Evolutionary conservation across 805 yeast species (phyloP), one percentile per base, ranked within the genome.

Genomic region (Lachancea fermentati): DNA sequence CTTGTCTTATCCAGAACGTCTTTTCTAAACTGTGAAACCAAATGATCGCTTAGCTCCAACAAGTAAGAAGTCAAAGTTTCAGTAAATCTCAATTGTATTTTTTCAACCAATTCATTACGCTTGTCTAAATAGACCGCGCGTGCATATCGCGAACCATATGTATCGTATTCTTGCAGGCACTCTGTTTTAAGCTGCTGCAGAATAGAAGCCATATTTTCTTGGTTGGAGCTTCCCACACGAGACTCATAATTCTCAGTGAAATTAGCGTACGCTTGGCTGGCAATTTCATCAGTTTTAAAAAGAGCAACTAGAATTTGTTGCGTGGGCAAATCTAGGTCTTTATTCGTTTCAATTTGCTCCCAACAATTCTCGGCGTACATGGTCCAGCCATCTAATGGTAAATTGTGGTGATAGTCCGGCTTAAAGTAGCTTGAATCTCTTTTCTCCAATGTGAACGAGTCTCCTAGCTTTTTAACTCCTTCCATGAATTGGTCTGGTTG

Each of bases 331-430:
- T 93, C 98, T 47, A 93, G 74, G 59, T 93, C 98, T 63, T 87
- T 89, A 65, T 93, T 93, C 46, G 74, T 72, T 60, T 87, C 95
- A 53, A 93, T 93, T 62, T 87, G 96, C 37, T 85, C 81, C 98
- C 98, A 93, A 49, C 95, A 81, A 55, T 81, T 84, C 40, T 79
- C 81, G 1, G 96, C 88, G 54, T 93, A 93, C 60, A 88, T 64
- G 3, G 91, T 75, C 97, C 98, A 93, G 17, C 97, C 97, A 63
- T 93, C 98, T 39, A 91, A 71, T 8, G 98, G 98, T 41, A 93
- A 78, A 35, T 74, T 71, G 50, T 93, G 88, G 56, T 86, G 95
- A 59, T 87, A 89, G 35, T 76, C 71, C 2, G 75, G 71, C 43
- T 76, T 74, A 68, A 88, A 86, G 26, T 81, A 67, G 39, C 66